phyloP scores from a whole-genome alignment of 2,329 filamentous ascomycete species.

The Paecilomyces formosus region DNA sequence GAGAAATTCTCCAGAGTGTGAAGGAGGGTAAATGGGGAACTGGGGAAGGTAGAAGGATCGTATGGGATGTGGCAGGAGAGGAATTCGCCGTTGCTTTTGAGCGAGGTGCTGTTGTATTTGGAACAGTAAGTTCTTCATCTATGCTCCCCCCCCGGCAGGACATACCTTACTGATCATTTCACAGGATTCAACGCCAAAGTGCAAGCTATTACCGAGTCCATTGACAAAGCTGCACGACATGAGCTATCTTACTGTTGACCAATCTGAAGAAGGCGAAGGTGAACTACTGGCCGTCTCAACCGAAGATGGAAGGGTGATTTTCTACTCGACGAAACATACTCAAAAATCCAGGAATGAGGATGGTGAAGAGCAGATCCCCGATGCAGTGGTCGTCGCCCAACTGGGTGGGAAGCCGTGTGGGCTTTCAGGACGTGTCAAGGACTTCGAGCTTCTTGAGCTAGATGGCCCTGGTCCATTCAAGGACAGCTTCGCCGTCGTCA shows the following conservation, averaged over 20 bases:
- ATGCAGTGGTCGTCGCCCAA: constrained; percentile 58
- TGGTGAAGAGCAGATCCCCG: constrained; percentile 51
- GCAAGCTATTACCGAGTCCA: constrained; percentile 60
- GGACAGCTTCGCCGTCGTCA: constrained; percentile 52
- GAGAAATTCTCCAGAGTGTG: constrained; percentile 62
- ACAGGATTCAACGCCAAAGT: constrained; percentile 69
- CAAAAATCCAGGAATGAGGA: constrained; percentile 33
- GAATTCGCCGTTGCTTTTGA: constrained; percentile 90
- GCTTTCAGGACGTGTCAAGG: constrained; percentile 71
- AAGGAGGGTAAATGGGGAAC: constrained; percentile 70
- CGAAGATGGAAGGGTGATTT: constrained; percentile 79
- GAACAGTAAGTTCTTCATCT: constrained; percentile 48
- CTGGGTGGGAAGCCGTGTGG: constrained; percentile 66
- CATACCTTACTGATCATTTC: constrained; percentile 7
- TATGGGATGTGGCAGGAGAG: constrained; percentile 69
- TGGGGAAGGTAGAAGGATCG: constrained; percentile 75
- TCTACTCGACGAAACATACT: constrained; percentile 61
- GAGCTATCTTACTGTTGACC: constrained; percentile 51
- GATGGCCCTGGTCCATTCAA: constrained; percentile 24
- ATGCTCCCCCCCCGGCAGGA: not conserved
- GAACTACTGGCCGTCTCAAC: constrained; percentile 71
- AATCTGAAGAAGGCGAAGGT: constrained; percentile 39
- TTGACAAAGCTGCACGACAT: constrained; percentile 79
- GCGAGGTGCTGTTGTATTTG: constrained; percentile 74
- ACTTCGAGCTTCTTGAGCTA: constrained; percentile 62